Evolutionary conservation across 2,329 filamentous ascomycete species (phyloP), one percentile per base, ranked within the genome.

Genomic region (Aotearoamyces nothofagi): DNA sequence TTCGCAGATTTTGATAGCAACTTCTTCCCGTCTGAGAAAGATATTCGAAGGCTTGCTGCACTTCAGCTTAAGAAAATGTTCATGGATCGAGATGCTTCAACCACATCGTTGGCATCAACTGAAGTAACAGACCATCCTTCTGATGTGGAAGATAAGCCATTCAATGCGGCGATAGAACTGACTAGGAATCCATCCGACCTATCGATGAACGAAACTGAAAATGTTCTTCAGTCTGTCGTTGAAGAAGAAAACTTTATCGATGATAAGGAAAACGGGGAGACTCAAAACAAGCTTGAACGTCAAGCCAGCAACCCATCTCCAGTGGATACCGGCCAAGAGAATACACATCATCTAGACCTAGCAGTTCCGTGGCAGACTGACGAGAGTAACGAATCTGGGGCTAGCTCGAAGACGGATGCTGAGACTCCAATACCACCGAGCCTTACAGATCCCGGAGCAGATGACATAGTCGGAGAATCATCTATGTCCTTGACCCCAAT

Each of bases 61-160:
- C 66, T 94, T 36, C 92, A 98, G 49, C 61, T 98, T 33, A 87
- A 81, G 49, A 93, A 92, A 50, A 81, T 98, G 50, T 98, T 98
- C 47, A 71, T 87, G 5, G 86, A 96, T 49, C 44, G 45, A 10
- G 78, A 84, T 42, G 82, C 86, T 38, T 84, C 82, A 3, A 77
- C 79, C 34, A 76, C 82, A 33, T 79, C 80, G 1, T 57, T 86
- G 10, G 63, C 65, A 4, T 71, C 77, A 5, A 69, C 69, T 9
- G 83, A 92, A 27, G 72, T 62, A 3, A 56, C 60, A 5, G 73
- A 77, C 13, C 55, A 60, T 2, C 56, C 55, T 10, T 54, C 60
- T 5, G 64, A 68, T 33, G 49, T 55, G 8, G 57, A 61, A 6
- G 46, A 51, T 26, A 66, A 68, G 29, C 42, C 41, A 8, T 44